Evolutionary conservation across 306 rosid species (phyloP).

Genomic region (Dryas alaskensis): DNA sequence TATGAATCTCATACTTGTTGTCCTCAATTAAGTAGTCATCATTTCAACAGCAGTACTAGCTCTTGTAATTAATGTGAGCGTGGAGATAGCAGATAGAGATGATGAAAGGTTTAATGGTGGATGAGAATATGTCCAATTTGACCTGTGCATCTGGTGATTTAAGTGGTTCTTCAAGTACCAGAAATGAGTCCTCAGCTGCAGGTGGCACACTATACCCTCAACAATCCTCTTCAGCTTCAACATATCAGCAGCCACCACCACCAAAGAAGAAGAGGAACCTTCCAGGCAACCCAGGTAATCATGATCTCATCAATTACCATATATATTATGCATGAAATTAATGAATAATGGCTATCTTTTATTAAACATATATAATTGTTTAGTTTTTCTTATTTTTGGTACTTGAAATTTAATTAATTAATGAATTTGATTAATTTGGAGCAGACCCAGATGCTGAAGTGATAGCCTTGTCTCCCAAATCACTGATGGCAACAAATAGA

Average conservation of each 20-base stretch:
- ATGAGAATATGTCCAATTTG: slow-evolving; percentile 69
- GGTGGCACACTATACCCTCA: slow-evolving; percentile 36
- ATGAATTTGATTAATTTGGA: neutral
- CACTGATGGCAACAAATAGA: slow-evolving; percentile 70
- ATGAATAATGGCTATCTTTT: too few species aligned
- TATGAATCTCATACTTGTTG: slow-evolving; percentile 10
- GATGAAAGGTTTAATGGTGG: slow-evolving; percentile 48
- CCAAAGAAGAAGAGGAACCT: slow-evolving; percentile 72
- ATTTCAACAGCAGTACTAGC: neutral
- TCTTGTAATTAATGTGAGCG: slow-evolving; percentile 18
- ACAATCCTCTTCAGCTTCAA: slow-evolving; percentile 44
- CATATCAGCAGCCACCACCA: slow-evolving; percentile 45
- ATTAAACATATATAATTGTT: neutral
- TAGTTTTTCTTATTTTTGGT: neutral
- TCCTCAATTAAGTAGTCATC: neutral
- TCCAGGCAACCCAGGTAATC: slow-evolving; percentile 83
- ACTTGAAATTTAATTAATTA: neutral
- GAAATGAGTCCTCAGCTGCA: slow-evolving; percentile 32
- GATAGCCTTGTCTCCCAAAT: slow-evolving; percentile 71
- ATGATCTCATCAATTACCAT: neutral
- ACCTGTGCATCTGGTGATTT: slow-evolving; percentile 66
- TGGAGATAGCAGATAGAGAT: slow-evolving; percentile 19
- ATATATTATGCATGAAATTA: too few species aligned
- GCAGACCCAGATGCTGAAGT: slow-evolving; percentile 92
- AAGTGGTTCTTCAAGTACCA: slow-evolving; percentile 60